A percentile compares a stretch with the other conserved stretches of the same genome.
Conservation (phyloP, 768 basidiomycete species). For the Xerocomellus amylosporus region DNA sequence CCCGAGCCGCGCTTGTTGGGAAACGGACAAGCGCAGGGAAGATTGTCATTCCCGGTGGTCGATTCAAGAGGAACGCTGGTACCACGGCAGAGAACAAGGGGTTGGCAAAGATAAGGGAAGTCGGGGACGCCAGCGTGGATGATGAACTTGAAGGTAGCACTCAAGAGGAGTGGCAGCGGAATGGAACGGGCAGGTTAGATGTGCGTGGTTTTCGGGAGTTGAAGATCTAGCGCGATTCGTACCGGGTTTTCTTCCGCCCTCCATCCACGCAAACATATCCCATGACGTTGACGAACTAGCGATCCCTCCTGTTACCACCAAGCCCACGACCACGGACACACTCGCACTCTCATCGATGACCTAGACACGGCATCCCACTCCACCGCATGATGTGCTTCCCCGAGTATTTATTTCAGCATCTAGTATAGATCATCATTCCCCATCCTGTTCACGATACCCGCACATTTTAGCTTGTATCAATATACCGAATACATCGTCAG, state of each 20-base stretch:
- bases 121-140: constrained; percentile 27
- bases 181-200: constrained; percentile 70
- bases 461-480: constrained; percentile 27
- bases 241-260: background rate
- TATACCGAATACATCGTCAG: constrained; percentile 18
- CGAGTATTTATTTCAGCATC: constrained; percentile 26
- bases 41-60: constrained; percentile 62
- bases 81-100: constrained; percentile 8
- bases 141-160: constrained; percentile 33
- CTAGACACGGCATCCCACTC: constrained; percentile 3
- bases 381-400: constrained; percentile 1
- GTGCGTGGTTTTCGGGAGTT: constrained; percentile 77
- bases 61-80: constrained; percentile 35
- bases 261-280: background rate
- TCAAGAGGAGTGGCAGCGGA: constrained; percentile 56
- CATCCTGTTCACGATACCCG: constrained; percentile 24
- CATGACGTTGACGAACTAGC: constrained; percentile 8
- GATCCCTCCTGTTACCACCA: constrained; percentile 11
- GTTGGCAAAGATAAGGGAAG: constrained; percentile 20
- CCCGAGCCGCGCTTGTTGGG: constrained; percentile 35
- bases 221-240: constrained; percentile 48
- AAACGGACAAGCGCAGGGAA: constrained; percentile 47
- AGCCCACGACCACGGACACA: background rate
- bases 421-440: constrained; percentile 27
- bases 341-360: constrained; percentile 5